These are phyloP conservation scores for Huiozyma sinensis DNA, from an alignment of 805 yeast species.

Conservation along the genomic window DNA sequence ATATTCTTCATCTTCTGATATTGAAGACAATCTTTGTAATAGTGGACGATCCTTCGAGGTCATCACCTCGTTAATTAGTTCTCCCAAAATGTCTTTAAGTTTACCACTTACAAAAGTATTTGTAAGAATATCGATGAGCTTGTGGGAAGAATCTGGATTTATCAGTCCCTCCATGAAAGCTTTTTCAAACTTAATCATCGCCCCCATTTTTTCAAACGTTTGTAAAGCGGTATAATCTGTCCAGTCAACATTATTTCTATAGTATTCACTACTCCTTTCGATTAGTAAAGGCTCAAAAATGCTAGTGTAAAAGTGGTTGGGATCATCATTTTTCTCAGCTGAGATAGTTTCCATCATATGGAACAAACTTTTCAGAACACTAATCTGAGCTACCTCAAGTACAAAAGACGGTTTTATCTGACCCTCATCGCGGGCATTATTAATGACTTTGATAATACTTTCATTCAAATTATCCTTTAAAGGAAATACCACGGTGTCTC, in stretches of 20 bases:
- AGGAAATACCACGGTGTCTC: conserved; percentile 45
- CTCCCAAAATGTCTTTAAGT: conserved; percentile 5
- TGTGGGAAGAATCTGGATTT: conserved; percentile 16
- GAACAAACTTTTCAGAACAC: conserved; percentile 49
- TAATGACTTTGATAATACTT: conserved; percentile 27
- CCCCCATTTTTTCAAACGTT: conserved; percentile 42
- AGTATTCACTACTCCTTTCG: conserved; percentile 45
- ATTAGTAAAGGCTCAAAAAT: conserved; percentile 60
- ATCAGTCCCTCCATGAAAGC: conserved; percentile 18
- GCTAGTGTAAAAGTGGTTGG: conserved; percentile 37
- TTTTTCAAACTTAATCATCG: conserved; percentile 54
- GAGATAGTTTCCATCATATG: conserved; percentile 65
- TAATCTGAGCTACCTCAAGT: conserved; percentile 15
- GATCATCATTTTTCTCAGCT: conserved; percentile 39
- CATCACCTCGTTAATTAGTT: conserved; percentile 8
- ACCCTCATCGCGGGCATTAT: conserved; percentile 17
- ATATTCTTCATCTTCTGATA: conserved; percentile 11
- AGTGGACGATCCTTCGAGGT: conserved; percentile 5
- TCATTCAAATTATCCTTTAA: conserved; percentile 42
- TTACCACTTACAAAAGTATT: conserved; percentile 16
- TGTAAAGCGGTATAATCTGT: conserved; percentile 38
- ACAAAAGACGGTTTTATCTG: neutral
- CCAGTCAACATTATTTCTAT: conserved; percentile 37
- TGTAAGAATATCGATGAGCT: conserved; percentile 14
- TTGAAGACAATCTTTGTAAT: conserved; percentile 10